Evolutionary conservation across 2,329 filamentous ascomycete species (phyloP).

Genomic region (Verticillium tricorpus): DNA sequence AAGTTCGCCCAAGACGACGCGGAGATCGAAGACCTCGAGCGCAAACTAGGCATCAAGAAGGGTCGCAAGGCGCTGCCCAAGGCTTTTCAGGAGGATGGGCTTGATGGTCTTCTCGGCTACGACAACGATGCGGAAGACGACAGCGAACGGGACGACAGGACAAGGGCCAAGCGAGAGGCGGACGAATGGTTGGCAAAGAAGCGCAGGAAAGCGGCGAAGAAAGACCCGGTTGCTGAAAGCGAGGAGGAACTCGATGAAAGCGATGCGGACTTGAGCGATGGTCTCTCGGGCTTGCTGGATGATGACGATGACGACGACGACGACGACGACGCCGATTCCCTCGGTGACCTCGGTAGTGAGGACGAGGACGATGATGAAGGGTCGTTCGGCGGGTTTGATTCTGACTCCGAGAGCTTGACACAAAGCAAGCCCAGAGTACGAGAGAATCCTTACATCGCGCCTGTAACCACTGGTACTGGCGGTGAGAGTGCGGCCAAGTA

Average conservation of each 20-base stretch:
- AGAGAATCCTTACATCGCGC: conserved; percentile 89
- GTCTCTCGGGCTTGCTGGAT: conserved; percentile 18
- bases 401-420: conserved; percentile 17
- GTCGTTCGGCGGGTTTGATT: conserved; percentile 35
- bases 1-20: conserved; percentile 76
- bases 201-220: conserved; percentile 39
- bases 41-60: conserved; percentile 76
- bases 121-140: conserved; percentile 41
- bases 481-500: conserved; percentile 58
- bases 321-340: conserved; percentile 18
- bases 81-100: conserved; percentile 73
- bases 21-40: conserved; percentile 83
- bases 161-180: conserved; percentile 53
- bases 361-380: conserved; percentile 25
- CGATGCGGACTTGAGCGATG: conserved; percentile 18
- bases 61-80: conserved; percentile 70
- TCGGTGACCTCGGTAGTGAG: conserved; percentile 21
- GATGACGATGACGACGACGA: conserved; percentile 23
- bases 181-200: conserved; percentile 59
- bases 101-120: conserved; percentile 70
- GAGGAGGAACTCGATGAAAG: conserved; percentile 21
- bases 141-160: conserved; percentile 22
- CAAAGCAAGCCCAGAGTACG: conserved; percentile 39
- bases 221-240: conserved; percentile 16
- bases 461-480: conserved; percentile 35